phyloP scores from a whole-genome alignment of 2,329 filamentous ascomycete species.

The Ascochyta pisi region DNA sequence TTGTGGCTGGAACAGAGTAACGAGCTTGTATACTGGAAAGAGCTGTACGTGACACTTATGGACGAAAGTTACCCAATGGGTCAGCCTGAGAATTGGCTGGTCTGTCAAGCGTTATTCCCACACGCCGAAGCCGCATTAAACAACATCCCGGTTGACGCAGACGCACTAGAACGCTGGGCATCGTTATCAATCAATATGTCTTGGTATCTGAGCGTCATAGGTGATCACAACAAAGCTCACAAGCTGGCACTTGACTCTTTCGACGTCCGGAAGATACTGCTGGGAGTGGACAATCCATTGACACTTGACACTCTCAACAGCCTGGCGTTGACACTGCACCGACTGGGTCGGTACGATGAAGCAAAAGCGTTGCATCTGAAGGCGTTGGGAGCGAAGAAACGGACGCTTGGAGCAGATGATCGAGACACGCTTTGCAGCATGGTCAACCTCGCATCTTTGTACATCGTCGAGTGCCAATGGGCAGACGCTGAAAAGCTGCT shows the following conservation, averaged over 20 bases:
- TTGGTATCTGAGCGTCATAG: not conserved
- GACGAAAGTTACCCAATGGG: not conserved
- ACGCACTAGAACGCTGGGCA: constrained; percentile 8
- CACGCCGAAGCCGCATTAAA: constrained; percentile 14
- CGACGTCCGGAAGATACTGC: not conserved
- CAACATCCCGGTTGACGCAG: not conserved
- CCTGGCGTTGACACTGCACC: not conserved
- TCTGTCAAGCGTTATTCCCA: constrained; percentile 20
- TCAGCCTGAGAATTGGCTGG: constrained; percentile 13
- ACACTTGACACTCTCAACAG: constrained; percentile 5
- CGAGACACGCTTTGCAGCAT: constrained; percentile 1
- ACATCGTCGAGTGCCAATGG: too few relatives aligned
- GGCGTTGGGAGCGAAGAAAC: constrained; percentile 3
- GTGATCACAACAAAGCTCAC: not conserved
- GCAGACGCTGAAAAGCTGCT: too few relatives aligned
- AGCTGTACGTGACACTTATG: constrained; percentile 6
- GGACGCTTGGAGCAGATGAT: not conserved
- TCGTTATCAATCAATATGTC: not conserved
- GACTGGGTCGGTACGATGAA: not conserved
- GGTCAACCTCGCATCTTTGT: not conserved
- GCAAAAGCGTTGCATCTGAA: constrained; percentile 10
- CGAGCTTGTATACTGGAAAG: constrained; percentile 24
- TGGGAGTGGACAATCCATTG: not conserved
- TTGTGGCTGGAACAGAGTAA: constrained; percentile 28
- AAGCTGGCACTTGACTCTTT: not conserved